phyloP scores from a whole-genome alignment of 2,329 filamentous ascomycete species.

The Xylariaceae sp. region DNA sequence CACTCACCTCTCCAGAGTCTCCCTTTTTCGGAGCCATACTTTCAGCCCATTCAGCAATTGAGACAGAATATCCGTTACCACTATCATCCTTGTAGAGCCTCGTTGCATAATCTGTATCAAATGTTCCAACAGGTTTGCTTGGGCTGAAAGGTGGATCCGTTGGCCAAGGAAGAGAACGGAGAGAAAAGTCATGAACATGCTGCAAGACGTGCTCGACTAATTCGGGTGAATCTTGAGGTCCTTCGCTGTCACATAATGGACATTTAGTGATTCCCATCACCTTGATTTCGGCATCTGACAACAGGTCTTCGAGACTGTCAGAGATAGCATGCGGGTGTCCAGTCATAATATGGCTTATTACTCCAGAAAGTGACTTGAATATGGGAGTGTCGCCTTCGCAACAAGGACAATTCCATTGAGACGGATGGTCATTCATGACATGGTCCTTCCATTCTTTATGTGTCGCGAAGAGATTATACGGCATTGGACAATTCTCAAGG shows the following conservation, averaged over 20 bases:
- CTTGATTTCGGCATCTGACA: constrained; percentile 4
- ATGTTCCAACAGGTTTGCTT: constrained; percentile 6
- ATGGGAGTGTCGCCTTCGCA: constrained; percentile 4
- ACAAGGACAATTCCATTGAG: constrained; percentile 7
- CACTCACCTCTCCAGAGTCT: constrained; percentile 5
- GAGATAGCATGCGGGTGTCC: not conserved
- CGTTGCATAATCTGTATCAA: constrained; percentile 5
- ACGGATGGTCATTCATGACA: constrained; percentile 7
- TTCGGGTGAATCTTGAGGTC: constrained; percentile 3
- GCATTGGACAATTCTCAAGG: constrained; percentile 7
- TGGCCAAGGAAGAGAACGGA: constrained; percentile 9
- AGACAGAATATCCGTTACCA: not conserved
- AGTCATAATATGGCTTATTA: constrained; percentile 1
- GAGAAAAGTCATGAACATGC: constrained; percentile 8
- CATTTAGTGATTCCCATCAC: constrained; percentile 8
- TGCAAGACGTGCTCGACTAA: constrained; percentile 9
- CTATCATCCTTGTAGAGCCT: not conserved
- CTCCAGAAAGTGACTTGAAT: constrained; percentile 1
- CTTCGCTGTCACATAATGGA: constrained; percentile 6
- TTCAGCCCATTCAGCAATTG: constrained; percentile 12
- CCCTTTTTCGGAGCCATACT: constrained; percentile 4
- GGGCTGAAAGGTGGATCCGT: not conserved
- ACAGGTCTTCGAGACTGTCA: not conserved
- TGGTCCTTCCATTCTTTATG: constrained; percentile 8
- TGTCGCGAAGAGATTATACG: constrained; percentile 5